Percentiles rank a stretch among this genome's conserved stretches.
phyloP scores from a whole-genome alignment of 2,329 filamentous ascomycete species.

The Phaeosphaeria sp. region DNA sequence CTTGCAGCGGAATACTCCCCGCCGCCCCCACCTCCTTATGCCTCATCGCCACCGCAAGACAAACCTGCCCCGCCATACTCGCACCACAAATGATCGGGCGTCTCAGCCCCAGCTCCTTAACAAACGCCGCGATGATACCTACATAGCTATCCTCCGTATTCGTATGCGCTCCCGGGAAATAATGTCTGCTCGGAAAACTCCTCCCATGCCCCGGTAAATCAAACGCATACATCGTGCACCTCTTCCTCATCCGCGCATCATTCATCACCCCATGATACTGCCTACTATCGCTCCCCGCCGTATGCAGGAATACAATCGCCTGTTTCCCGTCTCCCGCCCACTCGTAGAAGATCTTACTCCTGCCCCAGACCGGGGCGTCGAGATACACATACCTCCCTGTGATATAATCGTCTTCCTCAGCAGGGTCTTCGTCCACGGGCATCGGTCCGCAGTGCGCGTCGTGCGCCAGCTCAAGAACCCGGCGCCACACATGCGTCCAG shows the following conservation, averaged over 20 bases:
- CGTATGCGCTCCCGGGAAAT: conserved; percentile 54
- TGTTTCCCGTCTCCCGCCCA: conserved; percentile 55
- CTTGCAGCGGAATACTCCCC: conserved; percentile 57
- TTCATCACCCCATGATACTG: conserved; percentile 63
- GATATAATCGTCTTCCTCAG: conserved; percentile 52
- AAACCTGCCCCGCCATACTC: conserved; percentile 60
- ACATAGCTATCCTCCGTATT: conserved; percentile 58
- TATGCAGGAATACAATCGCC: conserved; percentile 55
- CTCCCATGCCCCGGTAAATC: conserved; percentile 59
- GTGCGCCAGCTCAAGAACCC: conserved; percentile 57
- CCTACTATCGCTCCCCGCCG: conserved; percentile 55
- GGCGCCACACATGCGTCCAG: conserved; percentile 57
- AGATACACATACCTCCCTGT: conserved; percentile 58
- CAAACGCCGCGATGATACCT: conserved; percentile 54
- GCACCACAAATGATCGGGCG: conserved; percentile 59
- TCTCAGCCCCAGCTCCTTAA: conserved; percentile 53
- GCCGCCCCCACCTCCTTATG: conserved; percentile 56
- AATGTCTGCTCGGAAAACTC: conserved; percentile 54
- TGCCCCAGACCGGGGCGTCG: conserved; percentile 55
- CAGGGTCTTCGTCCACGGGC: conserved; percentile 47
- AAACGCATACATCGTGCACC: conserved; percentile 58
- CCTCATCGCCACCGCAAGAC: conserved; percentile 56
- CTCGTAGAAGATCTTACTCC: conserved; percentile 60
- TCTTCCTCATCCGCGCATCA: conserved; percentile 54
- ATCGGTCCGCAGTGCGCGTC: conserved; percentile 57